Base-by-base conservation (phyloP, 2,329 filamentous ascomycete genomes). In the Trichoderma cornu-damae region DNA sequence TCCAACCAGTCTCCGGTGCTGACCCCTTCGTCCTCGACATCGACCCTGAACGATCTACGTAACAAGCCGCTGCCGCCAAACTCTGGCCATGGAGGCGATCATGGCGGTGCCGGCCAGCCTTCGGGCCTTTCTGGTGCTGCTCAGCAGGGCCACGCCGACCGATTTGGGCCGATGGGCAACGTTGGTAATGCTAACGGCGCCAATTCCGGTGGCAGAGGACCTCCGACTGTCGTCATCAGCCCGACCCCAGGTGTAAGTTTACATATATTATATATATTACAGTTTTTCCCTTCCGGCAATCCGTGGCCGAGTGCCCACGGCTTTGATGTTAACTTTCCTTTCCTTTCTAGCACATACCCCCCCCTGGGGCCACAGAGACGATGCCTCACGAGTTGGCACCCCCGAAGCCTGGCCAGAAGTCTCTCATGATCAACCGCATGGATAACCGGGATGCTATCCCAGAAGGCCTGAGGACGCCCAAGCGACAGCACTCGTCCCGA, bases 311-410 rank as follows among this genome's bases (percentile, higher is more conserved):
- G n/a, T 12, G 30, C 16, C 28, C 14, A 8, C 20, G 9, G 16
- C 30, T 26, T 61, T 58, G 18, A 42, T 32, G 20, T 48, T 52
- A 35, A 47, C 14, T 35, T 18, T 24, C 16, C 26, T n/a, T 34
- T 6, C 12, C n/a, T 53, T 12, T 16, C n/a, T 57, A 73, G 91
- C 94, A 99, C 75, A 79, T 94, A 43, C 92, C 94, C 50, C 91
- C 91, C 61, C 94, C 94, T 47, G 94, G 94, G 64, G 88, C 92
- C 58, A 88, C 92, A 62, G 94, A 99, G 77, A 96, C 93, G 5
- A 97, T 99, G 93, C 94, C 94, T 52, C 90, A 95, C 68, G 94
- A 99, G 70, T 85, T 99, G 59, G 90, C 91, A 28, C 94, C 94
- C 54, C 94, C 94, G 16, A 96, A 96, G 74, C 87, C 89, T 42